These are phyloP conservation scores for Dioscorea dumetorum DNA, from an alignment of 106 monocot genomes.

Conservation along the genomic window DNA sequence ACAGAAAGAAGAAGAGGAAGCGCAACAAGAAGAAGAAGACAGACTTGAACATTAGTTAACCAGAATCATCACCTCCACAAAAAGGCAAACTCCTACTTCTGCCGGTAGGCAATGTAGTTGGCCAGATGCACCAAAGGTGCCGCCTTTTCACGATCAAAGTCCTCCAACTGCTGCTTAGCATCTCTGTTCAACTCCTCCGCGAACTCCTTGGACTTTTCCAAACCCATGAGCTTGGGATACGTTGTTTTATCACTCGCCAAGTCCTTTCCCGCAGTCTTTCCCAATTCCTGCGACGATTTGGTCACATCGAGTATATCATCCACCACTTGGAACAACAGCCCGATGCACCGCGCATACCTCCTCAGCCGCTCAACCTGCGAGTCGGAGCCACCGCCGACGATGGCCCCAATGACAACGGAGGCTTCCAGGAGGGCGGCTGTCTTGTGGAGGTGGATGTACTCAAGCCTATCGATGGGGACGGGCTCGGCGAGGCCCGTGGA, in stretches of 20 bases:
- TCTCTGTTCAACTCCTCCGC: conserved; percentile 59
- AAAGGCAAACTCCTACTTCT: conserved; percentile 23
- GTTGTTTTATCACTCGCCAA: conserved; percentile 73
- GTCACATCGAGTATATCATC: conserved; percentile 86
- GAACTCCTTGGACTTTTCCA: conserved; percentile 65
- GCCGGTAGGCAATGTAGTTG: conserved; percentile 65
- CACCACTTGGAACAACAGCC: conserved; percentile 84
- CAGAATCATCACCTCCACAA: no score
- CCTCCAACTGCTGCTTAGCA: conserved; percentile 49
- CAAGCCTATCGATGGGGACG: conserved; percentile 37
- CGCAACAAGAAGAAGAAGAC: no score
- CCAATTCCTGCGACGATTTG: conserved; percentile 63
- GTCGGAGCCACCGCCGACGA: conserved; percentile 63
- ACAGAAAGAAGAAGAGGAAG: no score
- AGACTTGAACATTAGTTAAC: no score
- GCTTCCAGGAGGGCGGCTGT: conserved; percentile 82
- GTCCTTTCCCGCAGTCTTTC: conserved; percentile 88
- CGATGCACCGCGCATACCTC: conserved; percentile 54
- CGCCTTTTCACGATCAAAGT: conserved; percentile 53
- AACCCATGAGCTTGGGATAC: conserved; percentile 69
- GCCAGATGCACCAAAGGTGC: conserved; percentile 64
- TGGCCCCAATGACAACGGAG: conserved; percentile 75
- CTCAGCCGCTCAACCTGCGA: conserved; percentile 56
- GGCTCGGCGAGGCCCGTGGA: conserved; percentile 27
- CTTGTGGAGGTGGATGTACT: conserved; percentile 81